Base-by-base conservation (phyloP, 768 basidiomycete genomes). In the Mycena albidolilacea region DNA sequence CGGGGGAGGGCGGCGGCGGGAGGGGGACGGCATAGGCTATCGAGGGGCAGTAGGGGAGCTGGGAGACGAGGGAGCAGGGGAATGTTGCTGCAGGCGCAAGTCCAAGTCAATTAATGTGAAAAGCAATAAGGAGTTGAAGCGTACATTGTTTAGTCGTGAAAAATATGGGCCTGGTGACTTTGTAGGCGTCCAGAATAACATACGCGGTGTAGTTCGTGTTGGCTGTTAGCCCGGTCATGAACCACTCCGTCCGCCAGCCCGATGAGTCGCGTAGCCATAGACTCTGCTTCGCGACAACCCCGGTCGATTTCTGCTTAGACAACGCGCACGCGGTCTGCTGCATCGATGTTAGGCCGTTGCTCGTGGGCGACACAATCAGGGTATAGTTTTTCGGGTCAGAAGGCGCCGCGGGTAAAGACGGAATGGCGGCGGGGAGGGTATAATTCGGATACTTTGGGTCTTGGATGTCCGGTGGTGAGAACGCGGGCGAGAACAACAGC, bases 161-260 rank as follows among this genome's bases (percentile, higher is more conserved):
- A 76, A 88, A 92, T 2, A 93, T 87, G 0, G 94, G 94, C 3
- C 89, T 90, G 68, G 87, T 90, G 60, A 95, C 87, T 76, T 88
- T 87, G 58, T 87, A 85, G 9, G 81, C 83, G 70, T 89, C 86
- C 73, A 90, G 84, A 3, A 94, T 76, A 15, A 91, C 87, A 77
- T 90, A 96, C 0, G 87, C 90, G 0, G 95, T 95, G 77, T 96
- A 97, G 77, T 97, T 97, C 41, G 92, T 94, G 11, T 84, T 83
- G 7, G 91, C 85, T 1, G 83, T 81, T 19, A 97, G 84, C 0
- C 87, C 90, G 0, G 85, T 86, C 10, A 95, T 70, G 2, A 93
- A 78, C 87, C 90, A 96, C 76, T 95, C 92, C 38, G 81, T 87
- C 60, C 94, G 82, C 90, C 90, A 93, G 0, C 93, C 95, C 0